Percentiles rank a stretch among this genome's conserved stretches.
These are phyloP conservation scores for Aspergillus carlsbadensis DNA, from an alignment of 495 filamentous ascomycete genomes.

Conservation along the genomic window DNA sequence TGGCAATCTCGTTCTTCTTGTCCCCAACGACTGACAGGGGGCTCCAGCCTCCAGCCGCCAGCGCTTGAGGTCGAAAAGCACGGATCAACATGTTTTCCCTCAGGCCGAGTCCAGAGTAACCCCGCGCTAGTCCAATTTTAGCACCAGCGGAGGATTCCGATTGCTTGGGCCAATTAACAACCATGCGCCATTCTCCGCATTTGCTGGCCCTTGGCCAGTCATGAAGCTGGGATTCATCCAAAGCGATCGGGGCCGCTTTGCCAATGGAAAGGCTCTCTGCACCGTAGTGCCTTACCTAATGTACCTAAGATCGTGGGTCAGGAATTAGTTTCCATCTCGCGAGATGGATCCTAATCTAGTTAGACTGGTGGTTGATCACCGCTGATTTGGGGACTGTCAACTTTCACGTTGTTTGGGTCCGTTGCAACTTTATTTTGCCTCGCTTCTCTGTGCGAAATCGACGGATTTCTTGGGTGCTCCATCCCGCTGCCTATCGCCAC, in stretches of 20 bases:
- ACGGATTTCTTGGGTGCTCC: no score
- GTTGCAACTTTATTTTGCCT: slow-evolving; percentile 14
- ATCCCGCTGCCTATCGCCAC: not conserved
- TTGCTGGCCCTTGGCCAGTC: slow-evolving; percentile 11
- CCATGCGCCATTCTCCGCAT: slow-evolving; percentile 21
- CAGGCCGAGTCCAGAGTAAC: slow-evolving; percentile 2
- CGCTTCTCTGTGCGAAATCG: not conserved
- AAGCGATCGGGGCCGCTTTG: not conserved
- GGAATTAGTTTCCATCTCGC: slow-evolving; percentile 17
- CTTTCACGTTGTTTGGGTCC: slow-evolving; percentile 9
- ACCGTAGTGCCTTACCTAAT: not conserved
- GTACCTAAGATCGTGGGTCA: not conserved
- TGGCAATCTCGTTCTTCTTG: no score
- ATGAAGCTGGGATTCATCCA: not conserved
- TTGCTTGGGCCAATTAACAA: slow-evolving; percentile 9
- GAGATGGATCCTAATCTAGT: slow-evolving; percentile 20
- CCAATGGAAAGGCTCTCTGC: slow-evolving; percentile 10
- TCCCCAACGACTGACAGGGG: no score
- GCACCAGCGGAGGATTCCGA: slow-evolving; percentile 13
- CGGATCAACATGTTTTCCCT: not conserved
- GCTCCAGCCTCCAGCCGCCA: no score
- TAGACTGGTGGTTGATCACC: slow-evolving; percentile 17
- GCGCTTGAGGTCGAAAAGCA: no score
- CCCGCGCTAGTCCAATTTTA: slow-evolving; percentile 7
- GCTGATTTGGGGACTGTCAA: slow-evolving; percentile 12